phyloP scores from a whole-genome alignment of 1,139 yeast species.

The Taphrina communis region DNA sequence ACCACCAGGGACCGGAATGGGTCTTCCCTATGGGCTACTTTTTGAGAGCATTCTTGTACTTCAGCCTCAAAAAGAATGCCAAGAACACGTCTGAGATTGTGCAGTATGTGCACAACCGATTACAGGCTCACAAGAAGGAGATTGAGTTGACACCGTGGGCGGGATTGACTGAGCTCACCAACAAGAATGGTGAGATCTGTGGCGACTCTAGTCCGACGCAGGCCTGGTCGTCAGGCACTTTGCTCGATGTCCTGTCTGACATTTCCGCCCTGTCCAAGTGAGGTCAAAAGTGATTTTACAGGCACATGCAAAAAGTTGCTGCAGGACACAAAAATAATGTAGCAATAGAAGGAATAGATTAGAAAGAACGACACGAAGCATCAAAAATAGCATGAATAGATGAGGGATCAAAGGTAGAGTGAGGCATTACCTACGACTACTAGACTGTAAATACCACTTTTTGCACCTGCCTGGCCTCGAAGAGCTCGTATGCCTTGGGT shows the following conservation, averaged over 20 bases:
- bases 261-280: constrained; percentile 26
- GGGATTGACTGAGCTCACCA: constrained; percentile 89
- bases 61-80: constrained; percentile 56
- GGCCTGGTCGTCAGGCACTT: constrained; percentile 92
- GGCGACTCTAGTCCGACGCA: constrained; percentile 91
- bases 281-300: too few species aligned
- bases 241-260: constrained; percentile 80
- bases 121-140: constrained; percentile 72
- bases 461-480: constrained; percentile 62
- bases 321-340: neutral
- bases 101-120: constrained; percentile 59
- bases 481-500: constrained; percentile 58
- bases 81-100: constrained; percentile 51
- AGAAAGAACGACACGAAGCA: neutral
- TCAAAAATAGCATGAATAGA: too few species aligned
- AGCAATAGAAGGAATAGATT: neutral
- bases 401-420: too few species aligned
- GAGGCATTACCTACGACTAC: neutral
- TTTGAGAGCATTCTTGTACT: constrained; percentile 69
- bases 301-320: neutral
- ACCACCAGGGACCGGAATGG: constrained; percentile 99
- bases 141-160: constrained; percentile 82
- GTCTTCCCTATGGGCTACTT: constrained; percentile 90
- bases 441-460: constrained; percentile 58
- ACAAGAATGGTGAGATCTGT: constrained; percentile 81